phyloP scores from a whole-genome alignment of 805 yeast genomes.

The Schwanniomyces yamadae region DNA sequence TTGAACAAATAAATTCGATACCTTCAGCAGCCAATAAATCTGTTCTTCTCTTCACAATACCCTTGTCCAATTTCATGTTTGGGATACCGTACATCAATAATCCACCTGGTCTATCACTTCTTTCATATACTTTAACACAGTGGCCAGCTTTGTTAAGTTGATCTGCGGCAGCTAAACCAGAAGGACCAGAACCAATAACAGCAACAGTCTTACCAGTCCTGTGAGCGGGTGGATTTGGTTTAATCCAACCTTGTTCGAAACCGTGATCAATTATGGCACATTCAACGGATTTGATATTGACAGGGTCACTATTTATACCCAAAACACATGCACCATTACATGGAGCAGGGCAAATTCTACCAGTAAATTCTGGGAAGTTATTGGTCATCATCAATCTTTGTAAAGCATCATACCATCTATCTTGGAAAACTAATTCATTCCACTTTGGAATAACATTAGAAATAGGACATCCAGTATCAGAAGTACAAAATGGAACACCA shows the following conservation, averaged over 20 bases:
- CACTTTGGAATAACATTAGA: constrained; percentile 97
- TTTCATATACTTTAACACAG: constrained; percentile 84
- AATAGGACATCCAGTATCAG: constrained; percentile 97
- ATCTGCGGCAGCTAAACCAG: constrained; percentile 96
- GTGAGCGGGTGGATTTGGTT: constrained; percentile 70
- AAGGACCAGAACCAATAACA: constrained; percentile 93
- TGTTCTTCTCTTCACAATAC: constrained; percentile 88
- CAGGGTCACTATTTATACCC: constrained; percentile 92
- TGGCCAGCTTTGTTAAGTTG: constrained; percentile 97
- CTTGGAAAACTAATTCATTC: constrained; percentile 94
- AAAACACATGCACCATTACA: constrained; percentile 95
- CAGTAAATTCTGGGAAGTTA: constrained; percentile 98
- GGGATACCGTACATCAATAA: constrained; percentile 98
- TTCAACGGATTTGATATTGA: constrained; percentile 94
- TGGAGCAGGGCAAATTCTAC: constrained; percentile 98
- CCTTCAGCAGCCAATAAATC: constrained; percentile 92
- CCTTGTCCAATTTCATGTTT: constrained; percentile 95
- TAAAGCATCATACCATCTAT: constrained; percentile 91
- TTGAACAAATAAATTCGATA: constrained; percentile 68
- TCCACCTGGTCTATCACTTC: constrained; percentile 96
- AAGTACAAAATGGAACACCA: constrained; percentile 98
- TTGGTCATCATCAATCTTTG: constrained; percentile 92
- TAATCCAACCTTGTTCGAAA: constrained; percentile 95
- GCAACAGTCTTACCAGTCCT: constrained; percentile 89
- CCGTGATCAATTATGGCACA: constrained; percentile 96